A percentile compares a stretch with the other conserved stretches of the same genome.
phyloP scores from a whole-genome alignment of 306 rosid genomes.

The Dryas octopetala region DNA sequence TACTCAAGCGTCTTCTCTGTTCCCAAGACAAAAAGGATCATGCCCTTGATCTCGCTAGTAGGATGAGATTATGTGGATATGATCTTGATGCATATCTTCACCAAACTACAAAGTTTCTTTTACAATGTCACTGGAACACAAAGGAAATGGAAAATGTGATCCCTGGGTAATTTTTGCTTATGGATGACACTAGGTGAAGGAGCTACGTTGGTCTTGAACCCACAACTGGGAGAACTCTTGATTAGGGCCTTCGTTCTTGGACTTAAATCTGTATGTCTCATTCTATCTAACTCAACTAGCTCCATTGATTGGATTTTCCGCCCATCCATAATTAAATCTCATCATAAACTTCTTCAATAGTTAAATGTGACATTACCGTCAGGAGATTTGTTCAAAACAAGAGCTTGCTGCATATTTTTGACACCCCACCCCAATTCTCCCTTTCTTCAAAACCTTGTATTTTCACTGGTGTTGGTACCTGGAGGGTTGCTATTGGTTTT shows the following conservation, averaged over 20 bases:
- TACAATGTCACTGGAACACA: conserved; percentile 10
- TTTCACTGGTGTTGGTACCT: not conserved
- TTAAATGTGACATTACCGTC: not conserved
- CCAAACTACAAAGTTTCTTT: conserved; percentile 32
- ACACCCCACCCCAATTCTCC: not conserved
- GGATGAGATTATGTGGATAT: conserved; percentile 58
- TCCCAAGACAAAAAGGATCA: conserved; percentile 37
- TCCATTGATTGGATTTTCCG: not conserved
- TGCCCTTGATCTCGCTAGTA: conserved; percentile 45
- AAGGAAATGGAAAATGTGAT: conserved; percentile 4
- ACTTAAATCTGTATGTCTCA: no score
- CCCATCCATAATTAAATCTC: not conserved
- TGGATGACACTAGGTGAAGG: not conserved
- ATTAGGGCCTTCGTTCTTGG: not conserved
- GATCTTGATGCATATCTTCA: conserved; percentile 25
- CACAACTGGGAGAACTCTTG: not conserved
- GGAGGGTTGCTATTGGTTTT: not conserved
- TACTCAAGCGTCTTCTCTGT: conserved; percentile 42
- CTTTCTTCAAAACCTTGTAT: not conserved
- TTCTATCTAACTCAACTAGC: not conserved
- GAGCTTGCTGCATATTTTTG: not conserved
- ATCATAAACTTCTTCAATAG: not conserved
- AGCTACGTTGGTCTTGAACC: conserved; percentile 6
- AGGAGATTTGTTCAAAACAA: not conserved
- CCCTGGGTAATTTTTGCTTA: not conserved